Evolutionary conservation across 2,329 filamentous ascomycete species (phyloP).

Genomic region (Atkinsonella texensis): DNA sequence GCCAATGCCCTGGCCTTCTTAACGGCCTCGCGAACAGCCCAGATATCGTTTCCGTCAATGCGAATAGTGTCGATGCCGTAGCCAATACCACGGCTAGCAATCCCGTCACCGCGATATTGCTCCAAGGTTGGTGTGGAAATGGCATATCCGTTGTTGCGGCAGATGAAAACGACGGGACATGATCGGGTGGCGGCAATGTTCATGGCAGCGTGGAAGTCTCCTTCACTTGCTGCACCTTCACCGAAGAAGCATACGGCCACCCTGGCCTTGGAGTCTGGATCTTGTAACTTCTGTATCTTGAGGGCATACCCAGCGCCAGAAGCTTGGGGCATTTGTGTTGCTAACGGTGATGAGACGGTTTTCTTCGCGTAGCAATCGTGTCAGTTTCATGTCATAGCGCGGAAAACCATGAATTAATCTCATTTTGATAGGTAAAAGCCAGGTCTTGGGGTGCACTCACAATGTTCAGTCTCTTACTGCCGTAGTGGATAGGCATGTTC

Average conservation of each 20-base stretch:
- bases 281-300: slow-evolving; percentile 65
- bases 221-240: slow-evolving; percentile 81
- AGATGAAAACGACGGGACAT: slow-evolving; percentile 83
- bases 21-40: slow-evolving; percentile 73
- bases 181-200: slow-evolving; percentile 83
- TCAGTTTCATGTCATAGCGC: neutral
- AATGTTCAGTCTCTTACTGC: slow-evolving; percentile 71
- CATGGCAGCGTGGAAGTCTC: slow-evolving; percentile 81
- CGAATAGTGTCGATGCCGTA: slow-evolving; percentile 93
- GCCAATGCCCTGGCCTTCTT: slow-evolving; percentile 67
- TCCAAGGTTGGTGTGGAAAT: slow-evolving; percentile 84
- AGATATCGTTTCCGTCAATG: slow-evolving; percentile 90
- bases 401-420: neutral
- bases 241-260: slow-evolving; percentile 81
- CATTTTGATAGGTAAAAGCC: neutral
- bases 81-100: slow-evolving; percentile 73
- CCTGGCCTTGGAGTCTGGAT: slow-evolving; percentile 53
- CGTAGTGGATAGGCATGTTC: slow-evolving; percentile 98
- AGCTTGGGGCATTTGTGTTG: slow-evolving; percentile 82
- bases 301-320: slow-evolving; percentile 78
- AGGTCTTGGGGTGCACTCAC: slow-evolving; percentile 35
- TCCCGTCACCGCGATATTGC: slow-evolving; percentile 84
- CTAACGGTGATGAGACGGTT: slow-evolving; percentile 71
- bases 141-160: slow-evolving; percentile 85
- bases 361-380: slow-evolving; percentile 37